Evolutionary conservation across 495 filamentous ascomycete species (phyloP).

Genomic region (Penicillium antarcticum): DNA sequence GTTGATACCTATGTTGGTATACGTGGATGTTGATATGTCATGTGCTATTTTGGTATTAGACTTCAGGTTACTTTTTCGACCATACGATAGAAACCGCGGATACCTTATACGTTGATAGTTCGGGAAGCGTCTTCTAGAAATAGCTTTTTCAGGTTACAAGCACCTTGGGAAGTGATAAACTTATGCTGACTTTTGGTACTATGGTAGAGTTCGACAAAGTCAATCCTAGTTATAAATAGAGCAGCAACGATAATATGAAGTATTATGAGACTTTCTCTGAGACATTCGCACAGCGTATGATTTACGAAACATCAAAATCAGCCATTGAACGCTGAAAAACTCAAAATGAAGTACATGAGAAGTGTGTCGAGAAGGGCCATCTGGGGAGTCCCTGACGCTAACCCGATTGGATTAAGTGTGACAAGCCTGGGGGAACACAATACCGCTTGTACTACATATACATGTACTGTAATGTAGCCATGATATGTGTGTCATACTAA

Average conservation of each 20-base stretch:
- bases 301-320: no score
- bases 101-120: no score
- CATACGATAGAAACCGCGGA: no score
- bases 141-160: no score
- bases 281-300: no score
- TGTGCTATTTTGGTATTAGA: no score
- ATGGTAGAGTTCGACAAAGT: background rate
- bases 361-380: background rate
- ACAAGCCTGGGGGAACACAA: slow-evolving; percentile 4
- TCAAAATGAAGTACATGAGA: no score
- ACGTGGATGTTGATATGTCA: no score
- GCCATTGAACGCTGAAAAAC: background rate
- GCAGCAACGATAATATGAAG: background rate
- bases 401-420: slow-evolving; percentile 1
- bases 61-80: background rate
- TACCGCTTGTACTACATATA: slow-evolving; percentile 1
- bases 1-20: background rate
- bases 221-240: slow-evolving; percentile 1
- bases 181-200: background rate
- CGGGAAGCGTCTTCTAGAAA: no score
- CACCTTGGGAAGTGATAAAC: background rate
- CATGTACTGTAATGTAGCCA: background rate
- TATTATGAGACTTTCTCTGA: no score
- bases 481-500: no score
- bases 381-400: slow-evolving; percentile 23